These are phyloP conservation scores for Sesbania bispinosa DNA, from an alignment of 306 rosid genomes.

Conservation along the genomic window DNA sequence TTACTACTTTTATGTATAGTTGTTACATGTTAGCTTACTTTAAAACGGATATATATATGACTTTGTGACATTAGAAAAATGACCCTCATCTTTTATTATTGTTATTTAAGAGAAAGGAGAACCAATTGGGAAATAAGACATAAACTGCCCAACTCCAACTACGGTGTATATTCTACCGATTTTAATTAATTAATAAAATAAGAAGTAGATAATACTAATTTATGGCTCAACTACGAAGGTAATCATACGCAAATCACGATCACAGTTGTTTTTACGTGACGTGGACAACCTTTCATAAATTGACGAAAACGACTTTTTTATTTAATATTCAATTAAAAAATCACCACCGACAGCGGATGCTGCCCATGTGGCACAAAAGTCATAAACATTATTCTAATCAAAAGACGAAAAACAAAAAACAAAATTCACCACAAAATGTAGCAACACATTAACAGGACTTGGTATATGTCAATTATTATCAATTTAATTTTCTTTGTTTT, in stretches of 20 bases:
- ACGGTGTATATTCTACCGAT: too few species aligned
- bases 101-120: neutral
- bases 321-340: neutral
- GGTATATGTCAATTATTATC: neutral
- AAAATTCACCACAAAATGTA: neutral
- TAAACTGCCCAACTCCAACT: neutral
- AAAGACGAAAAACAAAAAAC: neutral
- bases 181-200: neutral
- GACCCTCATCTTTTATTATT: neutral
- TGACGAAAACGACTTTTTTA: conserved; percentile 19
- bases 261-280: conserved; percentile 14
- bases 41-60: neutral
- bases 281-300: conserved; percentile 11
- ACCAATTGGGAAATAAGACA: neutral
- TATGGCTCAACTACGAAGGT: conserved; percentile 18
- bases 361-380: conserved; percentile 38
- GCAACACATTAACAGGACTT: neutral
- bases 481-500: neutral
- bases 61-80: neutral
- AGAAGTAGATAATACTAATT: neutral
- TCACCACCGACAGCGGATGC: conserved; percentile 44
- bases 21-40: neutral
- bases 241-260: conserved; percentile 33
- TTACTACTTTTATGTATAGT: neutral
- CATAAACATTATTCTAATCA: neutral